Base-by-base conservation (phyloP, 148 eudicot genomes). In the Fallopia convolvulus region DNA sequence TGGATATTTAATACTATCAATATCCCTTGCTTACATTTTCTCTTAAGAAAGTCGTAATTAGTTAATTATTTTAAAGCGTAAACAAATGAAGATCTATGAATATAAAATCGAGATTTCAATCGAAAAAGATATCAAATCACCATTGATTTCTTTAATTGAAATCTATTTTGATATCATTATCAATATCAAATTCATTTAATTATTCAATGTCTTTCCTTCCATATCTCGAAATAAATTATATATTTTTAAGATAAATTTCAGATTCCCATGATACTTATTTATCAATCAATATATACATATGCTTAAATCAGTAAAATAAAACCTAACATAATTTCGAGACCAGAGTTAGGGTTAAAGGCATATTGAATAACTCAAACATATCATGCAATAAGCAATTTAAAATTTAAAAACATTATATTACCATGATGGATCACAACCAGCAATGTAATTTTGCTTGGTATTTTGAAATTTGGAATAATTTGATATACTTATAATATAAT, bases 151-250 rank as follows among this genome's bases (percentile, higher is more conserved):
- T 39, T 6, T 39, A 13, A 63, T 21, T 20, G 32, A 63, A 11
- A 12, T 65, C 13, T 30, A 65, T 32, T 40, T 4, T 65, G 70
- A 39, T 36, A 68, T 33, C 46, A 36, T 1, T 68, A 36, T 68
- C 72, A 68, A 11, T 68, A 15, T 68, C 42, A 39, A 58, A 33
- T 36, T 39, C 12, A 6, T 36, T 5, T 17, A 68, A 33, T 5
- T 5, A 36, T 14, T 15, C 39, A 14, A 12, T 68, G 26, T 15
- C 10, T 15, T 68, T 68, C 42, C 21, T 33, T 39, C 21, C 42
- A 68, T 68, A 39, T 68, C 72, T 68, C 46, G 72, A 68, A 39
- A 17, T 68, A 33, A 68, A 68, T 68, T 46, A 68, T 36, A 66
- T n/a, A 6, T 33, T 23, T 52, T 3, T 52, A 52, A 15, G 20